phyloP scores from a whole-genome alignment of 305 asterid species.

The Solanum hybrid region DNA sequence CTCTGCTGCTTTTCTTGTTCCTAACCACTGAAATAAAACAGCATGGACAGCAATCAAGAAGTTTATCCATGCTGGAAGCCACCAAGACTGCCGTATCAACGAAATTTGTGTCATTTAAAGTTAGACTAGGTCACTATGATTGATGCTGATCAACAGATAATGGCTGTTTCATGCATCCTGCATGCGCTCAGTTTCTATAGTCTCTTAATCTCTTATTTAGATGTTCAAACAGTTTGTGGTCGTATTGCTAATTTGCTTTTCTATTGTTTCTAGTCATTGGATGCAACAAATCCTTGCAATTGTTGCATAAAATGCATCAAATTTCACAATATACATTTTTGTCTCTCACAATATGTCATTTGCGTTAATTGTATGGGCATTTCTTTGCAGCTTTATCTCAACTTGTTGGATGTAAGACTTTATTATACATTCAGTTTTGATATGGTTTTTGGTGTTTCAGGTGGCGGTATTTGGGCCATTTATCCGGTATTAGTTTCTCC shows the following conservation, averaged over 20 bases:
- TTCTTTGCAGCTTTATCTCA: neutral
- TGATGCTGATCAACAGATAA: neutral
- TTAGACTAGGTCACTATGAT: neutral
- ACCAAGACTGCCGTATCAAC: neutral
- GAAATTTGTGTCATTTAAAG: neutral
- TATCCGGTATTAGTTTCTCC: conserved; percentile 56
- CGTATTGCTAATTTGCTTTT: neutral
- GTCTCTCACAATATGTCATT: neutral
- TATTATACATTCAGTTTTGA: neutral
- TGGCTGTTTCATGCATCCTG: neutral
- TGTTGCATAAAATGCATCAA: neutral
- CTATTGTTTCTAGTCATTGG: neutral
- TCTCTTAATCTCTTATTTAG: neutral
- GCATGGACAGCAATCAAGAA: neutral
- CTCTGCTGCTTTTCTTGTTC: neutral
- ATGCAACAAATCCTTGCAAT: neutral
- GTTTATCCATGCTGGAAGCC: neutral
- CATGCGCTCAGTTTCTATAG: neutral
- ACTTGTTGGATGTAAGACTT: neutral
- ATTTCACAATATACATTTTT: neutral
- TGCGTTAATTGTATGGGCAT: neutral
- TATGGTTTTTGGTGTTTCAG: conserved; percentile 34
- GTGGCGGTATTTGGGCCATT: conserved; percentile 81
- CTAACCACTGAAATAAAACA: neutral
- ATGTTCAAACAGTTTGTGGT: neutral